Evolutionary conservation across 768 basidiomycete genomes (phyloP).

Genomic region (Dentipellis sp.): DNA sequence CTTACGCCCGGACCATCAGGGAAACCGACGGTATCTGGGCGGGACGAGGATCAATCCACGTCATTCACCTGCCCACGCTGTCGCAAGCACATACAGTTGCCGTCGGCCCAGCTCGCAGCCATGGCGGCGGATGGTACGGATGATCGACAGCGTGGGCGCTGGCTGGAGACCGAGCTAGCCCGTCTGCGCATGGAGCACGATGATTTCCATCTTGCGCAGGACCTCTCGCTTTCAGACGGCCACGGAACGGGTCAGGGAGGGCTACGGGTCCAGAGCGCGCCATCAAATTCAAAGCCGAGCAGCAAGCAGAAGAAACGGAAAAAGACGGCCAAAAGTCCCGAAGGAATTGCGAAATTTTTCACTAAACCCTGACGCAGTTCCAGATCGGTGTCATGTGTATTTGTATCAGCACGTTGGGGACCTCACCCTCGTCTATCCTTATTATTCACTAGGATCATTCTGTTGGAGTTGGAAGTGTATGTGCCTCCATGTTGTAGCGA

Average conservation of each 20-base stretch:
- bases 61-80: neutral
- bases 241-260: conserved; percentile 14
- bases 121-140: conserved; percentile 17
- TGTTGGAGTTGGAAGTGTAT: too few relatives aligned
- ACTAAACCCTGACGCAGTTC: conserved; percentile 18
- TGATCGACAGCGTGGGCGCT: conserved; percentile 19
- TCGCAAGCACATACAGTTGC: neutral
- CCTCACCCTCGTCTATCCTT: too few relatives aligned
- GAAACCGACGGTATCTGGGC: neutral
- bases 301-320: conserved; percentile 18
- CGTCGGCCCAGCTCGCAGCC: neutral
- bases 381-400: neutral
- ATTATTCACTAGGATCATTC: too few relatives aligned
- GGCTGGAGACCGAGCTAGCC: conserved; percentile 20
- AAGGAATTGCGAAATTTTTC: conserved; percentile 43
- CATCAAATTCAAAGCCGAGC: conserved; percentile 4
- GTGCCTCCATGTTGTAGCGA: too few relatives aligned
- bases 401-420: too few relatives aligned
- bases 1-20: neutral
- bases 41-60: neutral
- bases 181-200: conserved; percentile 61
- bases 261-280: conserved; percentile 6
- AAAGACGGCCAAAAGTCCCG: conserved; percentile 16
- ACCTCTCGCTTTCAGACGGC: conserved; percentile 39
- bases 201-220: conserved; percentile 85